Percentiles rank a stretch among this genome's conserved stretches.
These are phyloP conservation scores for Fusarium praegraminearum DNA, from an alignment of 2,329 filamentous ascomycete genomes.

Conservation along the genomic window DNA sequence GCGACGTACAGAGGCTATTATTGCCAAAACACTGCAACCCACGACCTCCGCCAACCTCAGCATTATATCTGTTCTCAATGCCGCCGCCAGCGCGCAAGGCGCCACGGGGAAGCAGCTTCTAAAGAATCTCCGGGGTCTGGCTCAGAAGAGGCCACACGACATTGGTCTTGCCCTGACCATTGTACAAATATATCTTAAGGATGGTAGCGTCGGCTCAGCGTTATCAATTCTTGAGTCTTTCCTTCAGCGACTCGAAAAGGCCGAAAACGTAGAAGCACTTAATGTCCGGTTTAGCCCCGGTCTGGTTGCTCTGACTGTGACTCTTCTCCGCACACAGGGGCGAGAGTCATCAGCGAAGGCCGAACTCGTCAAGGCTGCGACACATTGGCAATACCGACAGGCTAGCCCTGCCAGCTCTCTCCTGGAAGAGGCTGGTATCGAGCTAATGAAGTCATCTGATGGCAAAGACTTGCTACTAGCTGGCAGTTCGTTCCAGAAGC, in stretches of 20 bases:
- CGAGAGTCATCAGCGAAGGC: constrained; percentile 77
- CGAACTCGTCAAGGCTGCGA: constrained; percentile 82
- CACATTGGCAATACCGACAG: constrained; percentile 79
- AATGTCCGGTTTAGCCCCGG: constrained; percentile 87
- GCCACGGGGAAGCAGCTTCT: constrained; percentile 74
- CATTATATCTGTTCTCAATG: constrained; percentile 66
- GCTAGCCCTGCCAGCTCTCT: constrained; percentile 67
- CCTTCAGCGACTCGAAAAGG: constrained; percentile 76
- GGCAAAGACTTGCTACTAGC: constrained; percentile 76
- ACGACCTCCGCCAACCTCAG: constrained; percentile 52
- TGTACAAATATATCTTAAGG: constrained; percentile 82
- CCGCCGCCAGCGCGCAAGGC: constrained; percentile 78
- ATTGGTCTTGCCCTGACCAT: constrained; percentile 83
- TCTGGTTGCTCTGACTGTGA: constrained; percentile 81
- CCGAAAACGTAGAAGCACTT: constrained; percentile 65
- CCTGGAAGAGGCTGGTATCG: constrained; percentile 83
- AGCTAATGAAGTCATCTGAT: constrained; percentile 81
- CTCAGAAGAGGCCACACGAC: constrained; percentile 81
- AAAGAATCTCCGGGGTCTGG: constrained; percentile 74
- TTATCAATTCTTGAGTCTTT: constrained; percentile 81
- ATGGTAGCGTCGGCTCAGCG: constrained; percentile 78
- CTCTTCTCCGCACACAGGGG: constrained; percentile 81
- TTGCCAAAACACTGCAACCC: constrained; percentile 49
- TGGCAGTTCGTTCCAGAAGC: constrained; percentile 79
- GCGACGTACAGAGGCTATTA: constrained; percentile 59